phyloP scores from a whole-genome alignment of 768 basidiomycete species.

The Termitomyces sp. region DNA sequence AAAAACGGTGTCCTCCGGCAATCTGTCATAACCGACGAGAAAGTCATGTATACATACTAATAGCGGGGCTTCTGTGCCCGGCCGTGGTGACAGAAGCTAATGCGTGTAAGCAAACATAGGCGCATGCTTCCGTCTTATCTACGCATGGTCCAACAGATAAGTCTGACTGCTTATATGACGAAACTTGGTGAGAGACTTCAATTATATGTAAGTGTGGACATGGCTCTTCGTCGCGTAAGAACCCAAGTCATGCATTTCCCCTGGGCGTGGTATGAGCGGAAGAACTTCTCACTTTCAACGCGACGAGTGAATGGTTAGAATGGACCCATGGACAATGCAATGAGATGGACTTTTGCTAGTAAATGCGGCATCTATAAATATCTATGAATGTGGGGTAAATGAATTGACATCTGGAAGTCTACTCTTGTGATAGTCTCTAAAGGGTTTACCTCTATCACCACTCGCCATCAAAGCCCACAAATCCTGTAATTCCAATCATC shows the following conservation, averaged over 20 bases:
- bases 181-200: no score
- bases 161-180: no score
- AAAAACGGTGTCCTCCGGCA: not conserved
- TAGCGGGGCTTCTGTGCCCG: not conserved
- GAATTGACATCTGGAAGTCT: not conserved
- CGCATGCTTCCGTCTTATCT: not conserved
- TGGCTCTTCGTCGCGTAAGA: no score
- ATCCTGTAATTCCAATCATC: constrained; percentile 43
- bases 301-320: no score
- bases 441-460: constrained; percentile 49
- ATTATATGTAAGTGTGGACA: no score
- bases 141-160: not conserved
- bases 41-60: not conserved
- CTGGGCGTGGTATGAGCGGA: no score
- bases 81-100: not conserved
- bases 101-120: not conserved
- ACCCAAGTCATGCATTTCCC: no score
- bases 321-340: not conserved
- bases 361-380: not conserved
- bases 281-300: no score
- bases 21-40: not conserved
- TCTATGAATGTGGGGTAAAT: not conserved
- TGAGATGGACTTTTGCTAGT: no score
- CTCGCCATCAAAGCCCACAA: constrained; percentile 82
- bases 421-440: not conserved